These are phyloP conservation scores for Fonsecaea pugnacius DNA, from an alignment of 2,329 filamentous ascomycete genomes.

Conservation along the genomic window DNA sequence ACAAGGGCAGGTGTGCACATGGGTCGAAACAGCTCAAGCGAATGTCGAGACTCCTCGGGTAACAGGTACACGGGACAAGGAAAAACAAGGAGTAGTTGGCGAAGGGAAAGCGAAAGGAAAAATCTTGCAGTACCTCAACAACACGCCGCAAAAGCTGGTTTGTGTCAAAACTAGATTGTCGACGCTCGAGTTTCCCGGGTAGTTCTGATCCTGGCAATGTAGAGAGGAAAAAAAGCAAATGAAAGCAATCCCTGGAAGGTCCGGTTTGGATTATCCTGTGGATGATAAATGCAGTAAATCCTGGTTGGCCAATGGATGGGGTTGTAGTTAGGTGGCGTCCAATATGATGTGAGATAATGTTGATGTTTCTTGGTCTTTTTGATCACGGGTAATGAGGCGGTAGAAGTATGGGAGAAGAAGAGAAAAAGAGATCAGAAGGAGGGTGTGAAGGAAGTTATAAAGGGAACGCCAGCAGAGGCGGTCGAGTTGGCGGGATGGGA, in stretches of 20 bases:
- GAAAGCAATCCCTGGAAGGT: background rate
- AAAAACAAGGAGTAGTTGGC: background rate
- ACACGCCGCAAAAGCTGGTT: conserved; percentile 13
- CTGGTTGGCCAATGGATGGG: conserved; percentile 1
- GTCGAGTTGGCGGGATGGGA: conserved; percentile 10
- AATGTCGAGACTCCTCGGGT: background rate
- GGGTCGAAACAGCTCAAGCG: background rate
- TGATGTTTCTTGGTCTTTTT: background rate
- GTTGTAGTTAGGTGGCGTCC: conserved; percentile 1
- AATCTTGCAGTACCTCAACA: conserved; percentile 20
- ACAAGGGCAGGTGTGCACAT: background rate
- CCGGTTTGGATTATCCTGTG: conserved; percentile 2
- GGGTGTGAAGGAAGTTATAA: conserved; percentile 7
- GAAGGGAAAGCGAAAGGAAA: conserved; percentile 12
- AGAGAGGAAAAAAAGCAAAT: background rate
- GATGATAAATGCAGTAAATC: background rate
- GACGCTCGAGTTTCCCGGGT: background rate
- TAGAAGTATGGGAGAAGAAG: conserved; percentile 1
- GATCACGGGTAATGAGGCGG: background rate
- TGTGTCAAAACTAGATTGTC: conserved; percentile 14
- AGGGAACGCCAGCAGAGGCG: background rate
- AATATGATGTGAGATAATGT: background rate
- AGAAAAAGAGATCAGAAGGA: background rate
- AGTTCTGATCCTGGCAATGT: background rate
- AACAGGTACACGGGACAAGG: background rate